Base-by-base conservation (phyloP, 129 eudicot genomes). In the Chrysanthemum lavandulifolium region DNA sequence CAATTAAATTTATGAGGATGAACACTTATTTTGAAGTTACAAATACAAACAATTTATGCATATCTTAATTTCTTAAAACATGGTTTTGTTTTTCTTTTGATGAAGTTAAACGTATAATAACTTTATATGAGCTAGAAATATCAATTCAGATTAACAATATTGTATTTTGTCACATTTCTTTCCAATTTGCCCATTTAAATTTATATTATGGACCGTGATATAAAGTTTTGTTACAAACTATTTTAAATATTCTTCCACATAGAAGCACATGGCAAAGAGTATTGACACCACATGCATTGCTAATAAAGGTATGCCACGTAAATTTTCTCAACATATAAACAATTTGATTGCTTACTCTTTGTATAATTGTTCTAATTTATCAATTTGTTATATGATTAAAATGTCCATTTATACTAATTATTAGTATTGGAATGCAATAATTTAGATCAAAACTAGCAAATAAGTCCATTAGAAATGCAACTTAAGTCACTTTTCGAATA, bases 251-350 rank as follows among this genome's bases (percentile, higher is more conserved):
- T 74, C 64, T 53, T 64, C 45, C 71, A 51, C 54, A 48, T 51
- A 52, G 50, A 61, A 61, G 71, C 81, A 77, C 76, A 77, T 77
- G 81, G 65, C 59, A 77, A 70, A 63, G 76, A 62, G 59, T 70
- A 53, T 59, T 51, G 72, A 61, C 60, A 50, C 72, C 81, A 65
- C 80, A 70, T 61, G 76, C 47, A 69, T 54, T 29, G 13, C 62
- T 14, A 60, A 45, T 67, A 71, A 72, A 72, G 68, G 60, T 73
- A 77, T 62, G 62, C 54, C 52, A 70, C 58, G 48, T 70, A 77
- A 33, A 15, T 70, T 70, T 71, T 71, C 53, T 43, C 65, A 70
- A 62, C 70, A 69, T 19, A 53, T 14, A 64, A 76, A 70, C 54
- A 61, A 52, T 62, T 52, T 23, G 13, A 55, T 19, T 45, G 40